phyloP scores from a whole-genome alignment of 345 rosid genomes.

The Ailanthus altissimus region DNA sequence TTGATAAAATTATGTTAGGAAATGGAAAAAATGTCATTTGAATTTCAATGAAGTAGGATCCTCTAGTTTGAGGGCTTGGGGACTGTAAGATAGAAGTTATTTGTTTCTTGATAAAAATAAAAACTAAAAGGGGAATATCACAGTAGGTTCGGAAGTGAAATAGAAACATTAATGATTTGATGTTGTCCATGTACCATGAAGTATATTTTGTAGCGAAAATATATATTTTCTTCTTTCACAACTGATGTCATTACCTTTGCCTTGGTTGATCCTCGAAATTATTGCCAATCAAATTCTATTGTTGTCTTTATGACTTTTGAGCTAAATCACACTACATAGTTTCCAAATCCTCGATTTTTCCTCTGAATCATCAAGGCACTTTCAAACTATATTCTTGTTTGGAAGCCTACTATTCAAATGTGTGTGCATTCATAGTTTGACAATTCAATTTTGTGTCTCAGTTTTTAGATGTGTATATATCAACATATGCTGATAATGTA shows the following conservation, averaged over 20 bases:
- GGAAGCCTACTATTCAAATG: not conserved
- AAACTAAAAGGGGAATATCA: no score
- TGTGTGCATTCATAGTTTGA: not conserved
- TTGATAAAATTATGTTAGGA: no score
- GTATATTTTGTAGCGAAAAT: not conserved
- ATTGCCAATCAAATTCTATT: not conserved
- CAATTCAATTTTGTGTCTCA: no score
- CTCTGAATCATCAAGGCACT: not conserved
- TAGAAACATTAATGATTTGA: not conserved
- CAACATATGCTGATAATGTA: no score
- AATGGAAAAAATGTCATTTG: not conserved
- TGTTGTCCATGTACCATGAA: not conserved
- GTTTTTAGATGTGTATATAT: no score
- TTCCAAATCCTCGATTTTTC: not conserved
- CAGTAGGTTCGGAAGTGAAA: not conserved
- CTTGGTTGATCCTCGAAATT: not conserved
- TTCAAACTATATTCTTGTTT: not conserved
- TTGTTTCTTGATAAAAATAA: no score
- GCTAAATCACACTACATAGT: not conserved
- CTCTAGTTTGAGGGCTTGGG: not conserved
- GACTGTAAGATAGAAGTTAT: no score
- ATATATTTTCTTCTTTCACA: not conserved
- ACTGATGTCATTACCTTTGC: not conserved
- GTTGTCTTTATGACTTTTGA: not conserved
- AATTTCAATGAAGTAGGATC: not conserved